phyloP scores from a whole-genome alignment of 306 rosid genomes.

The Pterocarpus macrocarpus region DNA sequence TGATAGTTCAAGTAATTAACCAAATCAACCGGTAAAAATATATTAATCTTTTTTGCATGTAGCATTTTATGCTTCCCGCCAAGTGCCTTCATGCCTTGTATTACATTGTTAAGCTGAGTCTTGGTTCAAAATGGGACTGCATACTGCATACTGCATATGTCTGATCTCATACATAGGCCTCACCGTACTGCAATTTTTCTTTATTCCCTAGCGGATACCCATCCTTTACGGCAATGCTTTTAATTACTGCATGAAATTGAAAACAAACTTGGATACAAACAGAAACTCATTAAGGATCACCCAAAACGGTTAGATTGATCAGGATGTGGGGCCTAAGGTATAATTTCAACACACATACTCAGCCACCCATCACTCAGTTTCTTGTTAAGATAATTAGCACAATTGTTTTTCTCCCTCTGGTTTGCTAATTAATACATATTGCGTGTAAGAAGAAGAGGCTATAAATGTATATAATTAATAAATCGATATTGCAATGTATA shows the following conservation, averaged over 20 bases:
- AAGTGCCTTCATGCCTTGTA: not conserved
- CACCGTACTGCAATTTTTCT: constrained; percentile 30
- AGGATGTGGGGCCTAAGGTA: constrained; percentile 35
- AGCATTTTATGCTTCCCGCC: not conserved
- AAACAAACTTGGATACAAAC: constrained; percentile 39
- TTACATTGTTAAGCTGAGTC: not conserved
- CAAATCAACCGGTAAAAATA: not conserved
- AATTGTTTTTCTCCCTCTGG: not conserved
- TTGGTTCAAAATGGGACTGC: no score
- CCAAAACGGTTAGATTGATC: constrained; percentile 19
- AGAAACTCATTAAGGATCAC: constrained; percentile 40
- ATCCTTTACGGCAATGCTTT: constrained; percentile 29
- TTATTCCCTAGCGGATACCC: constrained; percentile 25
- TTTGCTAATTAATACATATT: not conserved
- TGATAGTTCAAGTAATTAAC: not conserved
- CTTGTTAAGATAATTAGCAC: not conserved
- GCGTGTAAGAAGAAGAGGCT: not conserved
- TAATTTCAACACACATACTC: constrained; percentile 4
- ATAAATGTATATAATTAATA: not conserved
- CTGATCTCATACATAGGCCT: not conserved
- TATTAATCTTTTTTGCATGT: not conserved
- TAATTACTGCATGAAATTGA: not conserved
- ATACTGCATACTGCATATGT: no score
- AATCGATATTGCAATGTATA: not conserved
- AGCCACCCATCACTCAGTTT: not conserved